Base-by-base conservation (phyloP, 352 stramenopile genomes). In the Pythium phragmiticola region DNA sequence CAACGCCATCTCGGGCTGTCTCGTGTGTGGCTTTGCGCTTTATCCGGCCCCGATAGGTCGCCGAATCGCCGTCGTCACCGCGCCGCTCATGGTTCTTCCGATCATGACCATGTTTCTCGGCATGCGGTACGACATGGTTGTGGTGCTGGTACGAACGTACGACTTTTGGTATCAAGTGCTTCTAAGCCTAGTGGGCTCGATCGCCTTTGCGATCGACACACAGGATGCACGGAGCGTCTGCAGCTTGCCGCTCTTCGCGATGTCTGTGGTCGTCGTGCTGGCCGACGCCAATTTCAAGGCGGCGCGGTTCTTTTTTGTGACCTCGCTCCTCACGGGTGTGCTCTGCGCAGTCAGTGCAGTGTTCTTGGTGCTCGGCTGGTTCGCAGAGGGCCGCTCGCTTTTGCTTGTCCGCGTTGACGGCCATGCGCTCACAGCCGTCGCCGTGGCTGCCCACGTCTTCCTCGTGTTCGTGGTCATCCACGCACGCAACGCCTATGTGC, bases 91-190 rank as follows among this genome's bases (percentile, higher is more conserved):
- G 47, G 37, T 58, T 4, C 2, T 30, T 14, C 12, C 34, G n/a
- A 16, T 36, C 6, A 28, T 26, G 11, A 16, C 30, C 19, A 51
- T 42, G 17, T 26, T 57, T 6, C 58, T 65, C 33, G 16, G 19
- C 19, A 39, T 67, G 13, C 60, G 50, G n/a, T 51, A 34, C 50
- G 60, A 61, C 23, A 59, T 67, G 43, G 30, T 67, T 6, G 3
- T 36, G 42, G 19, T 67, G 26, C 30, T 67, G 8, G 33, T 61
- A 2, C 11, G 43, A 2, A 67, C 60, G 45, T 67, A 51, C 45
- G 60, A 67, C 23, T 67, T 67, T 39, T 67, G 60, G 60, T 61
- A 50, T 45, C 34, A 39, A 39, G 11, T 13, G 11, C 34, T 39
- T 13, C 7, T 17, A 8, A 19, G 30, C 19, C 2, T 61, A 21